These are phyloP conservation scores for Coccomyxa sp. DNA, from an alignment of 139 green algal genomes.

Conservation along the genomic window DNA sequence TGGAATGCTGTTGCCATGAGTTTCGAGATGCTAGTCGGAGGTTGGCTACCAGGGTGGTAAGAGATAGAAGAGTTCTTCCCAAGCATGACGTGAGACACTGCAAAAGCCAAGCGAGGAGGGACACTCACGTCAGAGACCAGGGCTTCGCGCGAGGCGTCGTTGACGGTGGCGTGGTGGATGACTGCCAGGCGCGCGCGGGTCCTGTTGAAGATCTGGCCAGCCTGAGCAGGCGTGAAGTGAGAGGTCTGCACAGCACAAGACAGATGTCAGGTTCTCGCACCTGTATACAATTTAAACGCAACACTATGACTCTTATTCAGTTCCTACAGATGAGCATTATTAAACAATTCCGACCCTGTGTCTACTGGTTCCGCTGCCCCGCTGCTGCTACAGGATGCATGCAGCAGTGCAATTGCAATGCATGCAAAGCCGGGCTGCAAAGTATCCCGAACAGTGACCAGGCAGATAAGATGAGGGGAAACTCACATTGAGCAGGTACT, in stretches of 20 bases:
- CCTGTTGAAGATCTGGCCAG: slow-evolving; percentile 22
- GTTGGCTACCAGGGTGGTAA: too few species aligned
- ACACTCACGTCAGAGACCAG: slow-evolving; percentile 24
- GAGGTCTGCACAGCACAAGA: slow-evolving; percentile 26
- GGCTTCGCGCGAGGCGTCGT: slow-evolving; percentile 25
- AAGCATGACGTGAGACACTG: too few species aligned
- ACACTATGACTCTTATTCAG: background rate
- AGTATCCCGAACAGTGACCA: too few species aligned
- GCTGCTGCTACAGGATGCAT: background rate
- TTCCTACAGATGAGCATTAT: background rate
- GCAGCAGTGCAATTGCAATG: background rate
- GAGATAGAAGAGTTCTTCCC: too few species aligned
- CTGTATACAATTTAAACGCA: background rate
- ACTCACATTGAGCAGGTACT: slow-evolving; percentile 37
- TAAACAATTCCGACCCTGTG: background rate
- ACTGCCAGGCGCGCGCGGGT: slow-evolving; percentile 23
- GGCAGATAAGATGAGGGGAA: background rate
- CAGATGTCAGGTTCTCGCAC: background rate
- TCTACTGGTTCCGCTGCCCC: too few species aligned
- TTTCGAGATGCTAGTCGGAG: too few species aligned
- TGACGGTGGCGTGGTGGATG: slow-evolving; percentile 36
- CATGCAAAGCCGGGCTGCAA: background rate
- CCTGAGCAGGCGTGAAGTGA: slow-evolving; percentile 37
- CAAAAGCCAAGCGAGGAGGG: background rate
- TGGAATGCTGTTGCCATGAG: too few species aligned